phyloP scores from a whole-genome alignment of 2,329 filamentous ascomycete genomes.

The Stagonosporopsis vannaccii region DNA sequence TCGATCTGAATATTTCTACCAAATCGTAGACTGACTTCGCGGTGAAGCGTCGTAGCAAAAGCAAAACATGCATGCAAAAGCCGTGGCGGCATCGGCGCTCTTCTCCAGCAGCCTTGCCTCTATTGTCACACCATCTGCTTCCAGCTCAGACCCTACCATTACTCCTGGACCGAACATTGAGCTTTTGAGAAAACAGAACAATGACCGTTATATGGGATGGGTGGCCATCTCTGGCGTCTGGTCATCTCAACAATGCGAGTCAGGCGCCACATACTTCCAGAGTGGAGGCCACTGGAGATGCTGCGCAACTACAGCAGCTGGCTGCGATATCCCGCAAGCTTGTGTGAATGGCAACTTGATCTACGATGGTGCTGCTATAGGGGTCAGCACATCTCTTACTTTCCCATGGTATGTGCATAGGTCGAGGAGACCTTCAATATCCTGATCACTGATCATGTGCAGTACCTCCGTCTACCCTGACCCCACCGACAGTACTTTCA shows the following conservation, averaged over 20 bases:
- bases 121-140: constrained; percentile 22
- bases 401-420: constrained; percentile 22
- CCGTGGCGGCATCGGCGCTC: constrained; percentile 23
- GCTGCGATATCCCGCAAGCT: constrained; percentile 29
- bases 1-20: background rate
- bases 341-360: constrained; percentile 35
- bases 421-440: background rate
- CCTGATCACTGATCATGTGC: background rate
- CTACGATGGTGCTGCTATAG: constrained; percentile 17
- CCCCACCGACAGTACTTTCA: constrained; percentile 22
- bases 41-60: background rate
- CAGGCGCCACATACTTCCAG: constrained; percentile 32
- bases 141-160: constrained; percentile 32
- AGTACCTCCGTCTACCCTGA: constrained; percentile 29
- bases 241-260: constrained; percentile 24
- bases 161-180: constrained; percentile 33
- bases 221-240: constrained; percentile 22
- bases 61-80: background rate
- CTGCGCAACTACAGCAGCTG: constrained; percentile 29
- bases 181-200: constrained; percentile 34
- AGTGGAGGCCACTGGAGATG: constrained; percentile 29
- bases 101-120: constrained; percentile 25
- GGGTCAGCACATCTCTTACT: constrained; percentile 7
- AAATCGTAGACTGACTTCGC: background rate
- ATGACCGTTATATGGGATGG: constrained; percentile 37